Evolutionary conservation across 768 basidiomycete species (phyloP).

Genomic region (Hemileccinum rubropunctum): DNA sequence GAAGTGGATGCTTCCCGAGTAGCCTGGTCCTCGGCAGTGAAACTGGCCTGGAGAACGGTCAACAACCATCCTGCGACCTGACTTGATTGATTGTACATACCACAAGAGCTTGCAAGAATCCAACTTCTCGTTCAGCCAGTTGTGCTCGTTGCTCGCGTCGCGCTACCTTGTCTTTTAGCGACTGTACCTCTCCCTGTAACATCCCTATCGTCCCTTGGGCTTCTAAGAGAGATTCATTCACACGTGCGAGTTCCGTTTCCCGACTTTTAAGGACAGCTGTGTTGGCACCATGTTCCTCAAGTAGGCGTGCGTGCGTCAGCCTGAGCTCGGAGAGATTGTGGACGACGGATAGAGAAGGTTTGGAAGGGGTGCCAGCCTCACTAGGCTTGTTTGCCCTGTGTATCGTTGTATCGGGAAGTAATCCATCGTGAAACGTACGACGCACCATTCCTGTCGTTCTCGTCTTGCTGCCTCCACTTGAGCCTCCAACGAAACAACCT

Average conservation of each 20-base stretch:
- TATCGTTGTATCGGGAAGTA: neutral
- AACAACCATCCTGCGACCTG: neutral
- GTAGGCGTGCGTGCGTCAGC: constrained; percentile 55
- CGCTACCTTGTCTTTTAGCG: constrained; percentile 37
- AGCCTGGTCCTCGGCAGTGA: constrained; percentile 52
- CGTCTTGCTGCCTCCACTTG: constrained; percentile 59
- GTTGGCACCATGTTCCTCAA: constrained; percentile 66
- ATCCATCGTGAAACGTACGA: constrained; percentile 1
- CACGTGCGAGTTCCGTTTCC: constrained; percentile 48
- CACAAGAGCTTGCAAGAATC: constrained; percentile 65
- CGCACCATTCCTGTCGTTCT: constrained; percentile 61
- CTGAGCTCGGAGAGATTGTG: constrained; percentile 60
- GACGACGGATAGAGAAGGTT: constrained; percentile 52
- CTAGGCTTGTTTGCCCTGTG: constrained; percentile 39
- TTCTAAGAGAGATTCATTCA: constrained; percentile 38
- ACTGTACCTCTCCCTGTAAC: constrained; percentile 37
- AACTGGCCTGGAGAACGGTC: constrained; percentile 50
- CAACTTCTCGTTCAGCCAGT: constrained; percentile 58
- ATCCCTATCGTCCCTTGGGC: constrained; percentile 30
- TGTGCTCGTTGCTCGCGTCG: constrained; percentile 39
- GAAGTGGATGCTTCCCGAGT: constrained; percentile 27
- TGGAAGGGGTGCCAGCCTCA: constrained; percentile 37
- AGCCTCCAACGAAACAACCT: constrained; percentile 56
- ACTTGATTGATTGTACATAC: constrained; percentile 37
- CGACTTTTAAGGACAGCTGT: constrained; percentile 50